phyloP scores from a whole-genome alignment of 768 basidiomycete species.

The Chalciporus pseudorubinellus region DNA sequence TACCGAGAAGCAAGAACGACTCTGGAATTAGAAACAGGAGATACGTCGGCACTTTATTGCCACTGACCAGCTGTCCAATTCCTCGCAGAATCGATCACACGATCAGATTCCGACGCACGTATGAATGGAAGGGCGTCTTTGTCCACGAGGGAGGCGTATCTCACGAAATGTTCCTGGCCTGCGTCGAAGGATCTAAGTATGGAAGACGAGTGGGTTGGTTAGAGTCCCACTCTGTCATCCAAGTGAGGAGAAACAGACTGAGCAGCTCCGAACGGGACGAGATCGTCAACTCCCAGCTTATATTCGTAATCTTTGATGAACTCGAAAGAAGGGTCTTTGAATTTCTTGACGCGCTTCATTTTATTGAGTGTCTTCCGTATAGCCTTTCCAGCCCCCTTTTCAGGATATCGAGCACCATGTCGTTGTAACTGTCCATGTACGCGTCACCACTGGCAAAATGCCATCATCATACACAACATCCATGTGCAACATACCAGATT shows the following conservation, averaged over 20 bases:
- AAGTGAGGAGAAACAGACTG: constrained; percentile 62
- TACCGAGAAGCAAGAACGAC: not conserved
- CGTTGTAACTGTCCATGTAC: constrained; percentile 58
- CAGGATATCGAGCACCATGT: constrained; percentile 77
- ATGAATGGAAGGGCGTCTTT: constrained; percentile 48
- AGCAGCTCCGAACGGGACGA: constrained; percentile 63
- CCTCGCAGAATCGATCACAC: constrained; percentile 61
- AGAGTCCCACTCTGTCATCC: too few relatives aligned
- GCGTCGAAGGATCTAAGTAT: constrained; percentile 44
- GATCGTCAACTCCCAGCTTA: constrained; percentile 50
- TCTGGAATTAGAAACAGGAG: constrained; percentile 37
- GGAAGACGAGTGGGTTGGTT: constrained; percentile 46
- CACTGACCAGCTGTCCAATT: constrained; percentile 63
- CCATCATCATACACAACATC: too few relatives aligned
- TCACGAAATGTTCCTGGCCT: constrained; percentile 46
- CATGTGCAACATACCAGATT: constrained; percentile 15
- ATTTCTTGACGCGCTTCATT: constrained; percentile 45
- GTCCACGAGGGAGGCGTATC: constrained; percentile 50
- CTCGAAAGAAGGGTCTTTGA: constrained; percentile 41
- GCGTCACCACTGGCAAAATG: too few relatives aligned
- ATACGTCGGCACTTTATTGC: too few relatives aligned
- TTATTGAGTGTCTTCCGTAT: constrained; percentile 52
- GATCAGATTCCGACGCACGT: constrained; percentile 42
- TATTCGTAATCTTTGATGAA: constrained; percentile 60
- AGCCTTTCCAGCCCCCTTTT: constrained; percentile 36